Conservation (phyloP, 768 basidiomycete genomes). For the Suillus weaverae region DNA sequence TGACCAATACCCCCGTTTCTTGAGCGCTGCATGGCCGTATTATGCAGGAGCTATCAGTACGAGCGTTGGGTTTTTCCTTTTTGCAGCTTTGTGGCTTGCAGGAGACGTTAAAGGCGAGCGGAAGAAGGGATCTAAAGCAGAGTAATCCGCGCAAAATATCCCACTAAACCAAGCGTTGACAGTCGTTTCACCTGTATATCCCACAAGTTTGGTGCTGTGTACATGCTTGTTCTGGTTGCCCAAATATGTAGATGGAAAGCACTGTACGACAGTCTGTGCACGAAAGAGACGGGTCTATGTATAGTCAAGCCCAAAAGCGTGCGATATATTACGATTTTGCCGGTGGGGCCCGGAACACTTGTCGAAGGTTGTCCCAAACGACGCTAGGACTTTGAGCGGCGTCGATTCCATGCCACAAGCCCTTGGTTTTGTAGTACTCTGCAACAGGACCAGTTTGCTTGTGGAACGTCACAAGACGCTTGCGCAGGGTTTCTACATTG, state of each 20-base stretch:
- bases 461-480: slow-evolving; percentile 89
- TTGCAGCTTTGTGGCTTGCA: slow-evolving; percentile 84
- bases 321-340: slow-evolving; percentile 19
- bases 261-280: slow-evolving; percentile 14
- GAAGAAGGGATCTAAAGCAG: slow-evolving; percentile 43
- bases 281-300: not conserved
- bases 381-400: slow-evolving; percentile 90
- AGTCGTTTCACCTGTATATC: not conserved
- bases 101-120: slow-evolving; percentile 71
- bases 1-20: slow-evolving; percentile 93
- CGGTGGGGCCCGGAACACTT: slow-evolving; percentile 51
- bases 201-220: slow-evolving; percentile 1
- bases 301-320: not conserved
- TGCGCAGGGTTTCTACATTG: slow-evolving; percentile 92
- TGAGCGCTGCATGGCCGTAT: slow-evolving; percentile 95
- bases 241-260: slow-evolving; percentile 28
- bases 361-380: slow-evolving; percentile 83
- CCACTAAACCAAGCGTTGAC: not conserved
- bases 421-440: slow-evolving; percentile 91
- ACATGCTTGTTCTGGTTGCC: not conserved
- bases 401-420: slow-evolving; percentile 88
- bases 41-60: slow-evolving; percentile 91
- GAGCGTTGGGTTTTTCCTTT: slow-evolving; percentile 79
- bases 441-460: slow-evolving; percentile 93
- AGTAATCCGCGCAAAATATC: slow-evolving; percentile 19